A percentile compares a stretch with the other conserved stretches of the same genome.
Evolutionary conservation across 164 flowering plant species (phyloP).

Genomic region (Echeveria elegans): DNA sequence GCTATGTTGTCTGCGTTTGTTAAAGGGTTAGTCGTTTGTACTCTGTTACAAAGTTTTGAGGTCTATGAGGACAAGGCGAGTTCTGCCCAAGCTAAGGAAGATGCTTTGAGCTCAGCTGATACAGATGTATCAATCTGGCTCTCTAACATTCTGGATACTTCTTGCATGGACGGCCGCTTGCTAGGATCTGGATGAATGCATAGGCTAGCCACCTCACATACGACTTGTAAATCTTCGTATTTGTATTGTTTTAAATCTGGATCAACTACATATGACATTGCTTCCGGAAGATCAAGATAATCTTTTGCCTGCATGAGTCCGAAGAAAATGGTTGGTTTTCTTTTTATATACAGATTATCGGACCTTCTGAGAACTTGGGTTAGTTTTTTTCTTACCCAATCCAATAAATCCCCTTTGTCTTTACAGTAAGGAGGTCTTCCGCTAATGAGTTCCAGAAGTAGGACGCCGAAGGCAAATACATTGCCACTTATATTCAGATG

Average conservation of each 20-base stretch:
- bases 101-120: slow-evolving; percentile 52
- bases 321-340: not conserved
- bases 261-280: slow-evolving; percentile 61
- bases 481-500: slow-evolving; percentile 66
- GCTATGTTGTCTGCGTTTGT: not conserved
- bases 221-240: slow-evolving; percentile 54
- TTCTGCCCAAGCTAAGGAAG: slow-evolving; percentile 96
- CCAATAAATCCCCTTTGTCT: slow-evolving; percentile 69
- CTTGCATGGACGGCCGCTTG: slow-evolving; percentile 51
- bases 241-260: slow-evolving; percentile 66
- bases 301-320: slow-evolving; percentile 59
- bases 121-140: slow-evolving; percentile 49
- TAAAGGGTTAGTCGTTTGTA: not conserved
- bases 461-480: slow-evolving; percentile 65
- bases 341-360: not conserved
- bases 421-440: slow-evolving; percentile 74
- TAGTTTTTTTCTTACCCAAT: slow-evolving; percentile 54
- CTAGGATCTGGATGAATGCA: slow-evolving; percentile 43
- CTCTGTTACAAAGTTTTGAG: not conserved
- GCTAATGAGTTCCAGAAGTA: slow-evolving; percentile 74
- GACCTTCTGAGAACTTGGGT: not conserved
- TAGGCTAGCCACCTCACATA: slow-evolving; percentile 60
- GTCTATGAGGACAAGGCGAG: slow-evolving; percentile 60
- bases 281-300: slow-evolving; percentile 59
- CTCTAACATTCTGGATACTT: slow-evolving; percentile 50